Evolutionary conservation across 768 basidiomycete species (phyloP).

Genomic region (Lyophyllum shimeji): DNA sequence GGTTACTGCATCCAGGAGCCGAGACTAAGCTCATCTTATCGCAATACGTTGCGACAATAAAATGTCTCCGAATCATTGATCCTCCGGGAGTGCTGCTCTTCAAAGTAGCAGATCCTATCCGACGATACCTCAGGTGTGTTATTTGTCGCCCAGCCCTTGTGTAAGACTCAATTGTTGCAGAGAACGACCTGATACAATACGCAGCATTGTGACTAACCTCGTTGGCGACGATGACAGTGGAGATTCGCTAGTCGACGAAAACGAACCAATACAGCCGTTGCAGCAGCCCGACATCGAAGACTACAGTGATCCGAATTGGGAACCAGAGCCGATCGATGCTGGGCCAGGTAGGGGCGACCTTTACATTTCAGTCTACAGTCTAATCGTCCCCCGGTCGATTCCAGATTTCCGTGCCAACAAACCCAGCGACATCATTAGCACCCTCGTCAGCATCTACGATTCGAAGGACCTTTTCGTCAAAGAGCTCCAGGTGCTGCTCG

Average conservation of each 20-base stretch:
- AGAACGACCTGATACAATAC: slow-evolving; percentile 89
- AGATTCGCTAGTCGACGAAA: slow-evolving; percentile 83
- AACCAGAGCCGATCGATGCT: slow-evolving; percentile 94
- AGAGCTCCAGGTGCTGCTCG: slow-evolving; percentile 90
- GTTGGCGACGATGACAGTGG: slow-evolving; percentile 83
- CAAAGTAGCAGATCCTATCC: slow-evolving; percentile 91
- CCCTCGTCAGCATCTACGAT: slow-evolving; percentile 96
- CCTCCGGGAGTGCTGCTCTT: slow-evolving; percentile 90
- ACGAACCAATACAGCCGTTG: slow-evolving; percentile 74
- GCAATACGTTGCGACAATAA: slow-evolving; percentile 92
- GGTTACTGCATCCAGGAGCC: slow-evolving; percentile 93
- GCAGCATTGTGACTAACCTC: slow-evolving; percentile 87
- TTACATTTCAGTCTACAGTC: background rate
- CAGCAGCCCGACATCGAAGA: slow-evolving; percentile 81
- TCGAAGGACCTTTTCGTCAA: slow-evolving; percentile 96
- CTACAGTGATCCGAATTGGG: slow-evolving; percentile 90
- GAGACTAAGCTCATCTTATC: slow-evolving; percentile 89
- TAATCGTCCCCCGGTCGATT: background rate
- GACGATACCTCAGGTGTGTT: slow-evolving; percentile 77
- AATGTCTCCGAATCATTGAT: slow-evolving; percentile 86
- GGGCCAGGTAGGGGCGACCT: slow-evolving; percentile 70
- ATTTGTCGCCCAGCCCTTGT: slow-evolving; percentile 8
- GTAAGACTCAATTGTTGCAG: slow-evolving; percentile 33
- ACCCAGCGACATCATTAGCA: slow-evolving; percentile 91
- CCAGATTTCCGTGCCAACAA: slow-evolving; percentile 90